phyloP scores from a whole-genome alignment of 208 protist genomes.

The Strigomonas culicis region DNA sequence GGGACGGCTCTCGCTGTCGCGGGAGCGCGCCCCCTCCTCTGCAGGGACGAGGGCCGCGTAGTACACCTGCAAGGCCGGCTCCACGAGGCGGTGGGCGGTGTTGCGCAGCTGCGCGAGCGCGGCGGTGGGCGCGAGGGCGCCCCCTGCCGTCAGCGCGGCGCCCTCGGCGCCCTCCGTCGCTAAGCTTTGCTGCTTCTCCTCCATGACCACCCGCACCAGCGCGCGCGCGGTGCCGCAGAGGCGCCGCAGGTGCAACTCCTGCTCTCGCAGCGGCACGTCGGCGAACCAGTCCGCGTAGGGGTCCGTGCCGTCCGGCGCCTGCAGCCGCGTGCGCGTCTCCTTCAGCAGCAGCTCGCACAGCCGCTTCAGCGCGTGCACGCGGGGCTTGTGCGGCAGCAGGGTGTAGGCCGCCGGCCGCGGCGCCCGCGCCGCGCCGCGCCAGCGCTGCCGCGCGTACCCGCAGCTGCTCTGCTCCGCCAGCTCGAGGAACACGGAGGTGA shows the following conservation, averaged over 20 bases:
- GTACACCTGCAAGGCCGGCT: conserved; percentile 63
- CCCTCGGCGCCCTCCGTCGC: conserved; percentile 59
- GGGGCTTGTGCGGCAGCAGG: conserved; percentile 73
- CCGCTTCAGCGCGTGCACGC: conserved; percentile 68
- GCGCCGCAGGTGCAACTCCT: conserved; percentile 39
- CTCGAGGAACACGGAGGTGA: conserved; percentile 33
- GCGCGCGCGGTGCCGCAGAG: conserved; percentile 50
- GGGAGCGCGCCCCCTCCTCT: too few relatives aligned
- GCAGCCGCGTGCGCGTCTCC: conserved; percentile 5
- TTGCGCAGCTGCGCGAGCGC: conserved; percentile 40
- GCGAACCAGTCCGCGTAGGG: conserved; percentile 29
- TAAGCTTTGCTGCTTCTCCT: conserved; percentile 65
- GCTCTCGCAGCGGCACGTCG: conserved; percentile 34
- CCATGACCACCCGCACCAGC: conserved; percentile 73
- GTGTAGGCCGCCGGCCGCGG: conserved; percentile 19
- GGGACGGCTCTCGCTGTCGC: too few relatives aligned
- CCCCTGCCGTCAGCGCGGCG: conserved; percentile 53
- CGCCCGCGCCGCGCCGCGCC: neutral
- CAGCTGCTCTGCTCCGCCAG: conserved; percentile 48
- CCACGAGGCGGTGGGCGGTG: conserved; percentile 68
- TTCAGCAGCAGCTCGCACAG: conserved; percentile 57
- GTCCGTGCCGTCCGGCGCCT: too few relatives aligned
- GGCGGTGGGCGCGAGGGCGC: conserved; percentile 16
- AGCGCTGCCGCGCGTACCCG: neutral
- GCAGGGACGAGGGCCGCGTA: neutral